Evolutionary conservation across 2,329 filamentous ascomycete species (phyloP), one percentile per base, ranked within the genome.

Genomic region (Xylariaceae sp.): DNA sequence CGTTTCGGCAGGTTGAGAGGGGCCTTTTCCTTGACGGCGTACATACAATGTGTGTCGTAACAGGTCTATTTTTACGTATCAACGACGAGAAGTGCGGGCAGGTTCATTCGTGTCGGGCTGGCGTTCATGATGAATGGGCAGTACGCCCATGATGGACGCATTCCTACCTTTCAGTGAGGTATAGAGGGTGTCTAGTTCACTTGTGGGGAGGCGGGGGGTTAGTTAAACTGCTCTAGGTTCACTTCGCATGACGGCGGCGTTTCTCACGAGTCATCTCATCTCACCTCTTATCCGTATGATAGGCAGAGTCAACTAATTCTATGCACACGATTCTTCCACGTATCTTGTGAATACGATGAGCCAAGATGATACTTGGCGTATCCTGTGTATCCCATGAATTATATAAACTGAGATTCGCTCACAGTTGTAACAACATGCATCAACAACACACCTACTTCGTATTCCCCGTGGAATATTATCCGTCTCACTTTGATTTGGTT

Each of bases 201-300:
- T 30, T 30, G 23, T 30, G 23, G 23, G 23, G 23, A 30, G 23
- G 23, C 23, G 37, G 37, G 37, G 48, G 18, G 30, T 50, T 50
- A 30, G n/a, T 34, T 51, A 13, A 51, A 15, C 30, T 61, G 23
- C 52, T 56, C 51, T 4, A 52, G 39, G 47, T 48, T 58, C 37
- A 37, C 34, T 57, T 62, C 37, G 54, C 59, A 64, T 64, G 51
- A 49, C 48, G 37, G 34, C 57, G 62, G 62, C 57, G 60, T 64
- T 57, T 55, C 53, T 50, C 42, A 18, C 35, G 42, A 52, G 53
- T 63, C 9, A 55, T 53, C 30, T 54, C 30, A 51, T 51, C 49
- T 51, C 23, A 42, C 11, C 37, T 42, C 37, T 9, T 4, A 30
- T 30, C 5, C 23, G 23, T 30, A 42, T 42, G 37, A 13, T 42